Percentiles rank a stretch among this genome's conserved stretches.
phyloP scores from a whole-genome alignment of 225 moss, liverwort and hornwort species.

The Marchantia paleacea region DNA sequence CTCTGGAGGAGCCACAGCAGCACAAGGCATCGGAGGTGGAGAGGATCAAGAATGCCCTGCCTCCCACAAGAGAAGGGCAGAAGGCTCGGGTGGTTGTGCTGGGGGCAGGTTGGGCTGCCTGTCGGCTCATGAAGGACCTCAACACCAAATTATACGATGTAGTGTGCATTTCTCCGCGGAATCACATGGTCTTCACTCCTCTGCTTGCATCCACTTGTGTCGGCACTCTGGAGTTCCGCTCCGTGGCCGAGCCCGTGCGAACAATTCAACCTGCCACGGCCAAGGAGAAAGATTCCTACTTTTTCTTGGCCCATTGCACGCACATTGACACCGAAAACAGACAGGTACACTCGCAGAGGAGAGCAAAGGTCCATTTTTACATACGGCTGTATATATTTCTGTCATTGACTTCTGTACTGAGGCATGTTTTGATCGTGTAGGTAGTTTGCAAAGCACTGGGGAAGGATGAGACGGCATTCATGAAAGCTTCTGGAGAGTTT shows the following conservation, averaged over 20 bases:
- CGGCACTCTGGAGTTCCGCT: conserved; percentile 86
- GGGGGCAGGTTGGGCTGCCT: conserved; percentile 83
- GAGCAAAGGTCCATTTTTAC: background rate
- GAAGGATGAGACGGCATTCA: conserved; percentile 31
- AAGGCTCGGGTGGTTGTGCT: conserved; percentile 80
- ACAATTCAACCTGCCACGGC: conserved; percentile 82
- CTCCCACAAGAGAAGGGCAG: conserved; percentile 46
- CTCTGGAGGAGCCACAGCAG: conserved; percentile 11
- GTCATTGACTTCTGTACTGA: background rate
- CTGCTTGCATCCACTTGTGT: conserved; percentile 80
- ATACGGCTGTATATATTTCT: background rate
- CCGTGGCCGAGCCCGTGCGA: conserved; percentile 80
- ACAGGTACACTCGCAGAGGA: conserved; percentile 17
- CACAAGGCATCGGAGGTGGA: background rate
- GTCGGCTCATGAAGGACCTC: conserved; percentile 72
- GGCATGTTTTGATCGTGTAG: conserved; percentile 13
- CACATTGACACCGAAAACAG: conserved; percentile 49
- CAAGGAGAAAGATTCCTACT: conserved; percentile 52
- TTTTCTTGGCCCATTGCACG: conserved; percentile 64
- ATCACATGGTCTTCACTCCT: conserved; percentile 97
- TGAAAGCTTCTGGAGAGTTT: conserved; percentile 44
- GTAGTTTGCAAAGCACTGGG: conserved; percentile 65
- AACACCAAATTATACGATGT: conserved; percentile 62
- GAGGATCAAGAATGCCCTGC: conserved; percentile 11
- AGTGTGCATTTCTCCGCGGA: conserved; percentile 88